phyloP scores from a whole-genome alignment of 495 filamentous ascomycete species.

The Penicillium robsamsonii region DNA sequence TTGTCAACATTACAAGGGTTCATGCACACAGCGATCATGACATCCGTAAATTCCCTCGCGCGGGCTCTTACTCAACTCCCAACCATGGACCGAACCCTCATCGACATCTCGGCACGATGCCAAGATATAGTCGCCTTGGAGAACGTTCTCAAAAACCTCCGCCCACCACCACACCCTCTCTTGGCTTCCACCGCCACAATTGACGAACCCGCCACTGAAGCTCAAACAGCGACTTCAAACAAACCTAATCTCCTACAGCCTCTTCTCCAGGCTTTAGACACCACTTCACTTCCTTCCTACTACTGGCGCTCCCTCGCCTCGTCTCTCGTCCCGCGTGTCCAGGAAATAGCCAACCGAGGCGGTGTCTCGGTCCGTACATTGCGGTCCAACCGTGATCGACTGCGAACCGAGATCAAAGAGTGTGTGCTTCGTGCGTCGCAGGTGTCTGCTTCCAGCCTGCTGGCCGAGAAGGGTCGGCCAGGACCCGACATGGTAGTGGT shows the following conservation, averaged over 20 bases:
- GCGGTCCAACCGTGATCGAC: conserved; percentile 67
- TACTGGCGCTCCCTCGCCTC: conserved; percentile 89
- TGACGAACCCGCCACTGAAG: conserved; percentile 9
- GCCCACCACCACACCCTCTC: conserved; percentile 63
- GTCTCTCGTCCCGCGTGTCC: conserved; percentile 69
- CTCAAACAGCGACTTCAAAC: conserved; percentile 9
- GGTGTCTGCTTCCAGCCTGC: conserved; percentile 52
- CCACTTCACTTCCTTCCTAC: conserved; percentile 78
- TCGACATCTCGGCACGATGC: conserved; percentile 79
- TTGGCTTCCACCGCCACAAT: conserved; percentile 32
- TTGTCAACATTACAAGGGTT: conserved; percentile 77
- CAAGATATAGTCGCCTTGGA: conserved; percentile 89
- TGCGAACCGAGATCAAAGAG: conserved; percentile 74
- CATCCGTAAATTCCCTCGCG: conserved; percentile 66
- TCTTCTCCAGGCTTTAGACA: conserved; percentile 77
- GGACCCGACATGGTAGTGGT: conserved; percentile 37
- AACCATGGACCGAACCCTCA: conserved; percentile 74
- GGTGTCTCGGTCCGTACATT: conserved; percentile 81
- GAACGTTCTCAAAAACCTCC: conserved; percentile 65
- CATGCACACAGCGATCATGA: conserved; percentile 70
- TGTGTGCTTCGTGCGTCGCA: conserved; percentile 75
- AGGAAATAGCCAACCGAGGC: conserved; percentile 77
- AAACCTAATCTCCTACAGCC: conserved; percentile 65
- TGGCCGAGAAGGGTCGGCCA: conserved; percentile 42
- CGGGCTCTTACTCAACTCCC: conserved; percentile 77